Conservation (phyloP, 2,329 filamentous ascomycete species). For the Microcyclospora tardicrescens region DNA sequence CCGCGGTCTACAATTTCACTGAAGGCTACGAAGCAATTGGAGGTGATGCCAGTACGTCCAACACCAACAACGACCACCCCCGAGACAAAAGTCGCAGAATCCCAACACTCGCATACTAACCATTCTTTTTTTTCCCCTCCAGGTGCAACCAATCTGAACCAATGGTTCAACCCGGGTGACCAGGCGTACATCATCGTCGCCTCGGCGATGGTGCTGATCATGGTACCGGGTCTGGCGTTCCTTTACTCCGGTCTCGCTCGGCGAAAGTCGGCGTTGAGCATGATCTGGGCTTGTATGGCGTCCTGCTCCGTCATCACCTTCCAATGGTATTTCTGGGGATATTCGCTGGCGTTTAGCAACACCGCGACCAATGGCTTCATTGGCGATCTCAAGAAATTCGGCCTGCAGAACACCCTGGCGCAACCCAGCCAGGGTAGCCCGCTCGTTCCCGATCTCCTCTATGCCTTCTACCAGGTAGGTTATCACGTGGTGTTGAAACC, state of each 20-base stretch:
- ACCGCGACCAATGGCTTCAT: constrained; percentile 75
- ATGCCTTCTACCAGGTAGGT: constrained; percentile 79
- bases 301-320: constrained; percentile 84
- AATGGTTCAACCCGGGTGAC: constrained; percentile 87
- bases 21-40: constrained; percentile 44
- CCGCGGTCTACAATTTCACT: constrained; percentile 38
- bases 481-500: background rate
- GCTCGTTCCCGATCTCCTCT: constrained; percentile 77
- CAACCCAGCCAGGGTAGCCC: constrained; percentile 78
- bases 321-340: constrained; percentile 99
- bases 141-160: constrained; percentile 83
- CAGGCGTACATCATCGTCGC: constrained; percentile 85
- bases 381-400: constrained; percentile 79
- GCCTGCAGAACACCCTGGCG: constrained; percentile 70
- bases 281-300: constrained; percentile 96
- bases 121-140: constrained; percentile 7
- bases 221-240: constrained; percentile 94
- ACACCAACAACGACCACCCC: background rate
- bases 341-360: constrained; percentile 81
- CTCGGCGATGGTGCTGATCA: constrained; percentile 86
- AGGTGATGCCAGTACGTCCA: constrained; percentile 56
- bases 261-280: constrained; percentile 88
- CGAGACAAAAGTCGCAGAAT: background rate
- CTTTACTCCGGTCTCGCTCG: constrained; percentile 96
- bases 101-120: background rate